Base-by-base conservation (phyloP, 345 rosid genomes). In the Salix purpurea region DNA sequence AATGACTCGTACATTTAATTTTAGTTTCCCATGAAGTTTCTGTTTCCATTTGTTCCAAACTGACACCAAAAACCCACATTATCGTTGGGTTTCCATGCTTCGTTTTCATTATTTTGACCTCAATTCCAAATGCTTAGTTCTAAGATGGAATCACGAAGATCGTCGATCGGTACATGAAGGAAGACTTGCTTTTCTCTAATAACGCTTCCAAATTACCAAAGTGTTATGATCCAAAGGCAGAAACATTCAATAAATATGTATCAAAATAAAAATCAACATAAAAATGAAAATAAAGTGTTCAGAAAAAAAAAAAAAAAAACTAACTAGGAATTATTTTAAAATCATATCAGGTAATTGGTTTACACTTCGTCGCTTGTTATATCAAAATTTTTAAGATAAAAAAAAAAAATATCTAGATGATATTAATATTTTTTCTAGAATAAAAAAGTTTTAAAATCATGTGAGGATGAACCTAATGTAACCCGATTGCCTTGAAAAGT, bases 81-180 rank as follows among this genome's bases (percentile, higher is more conserved):
- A n/a, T 84, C 84, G 76, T 39, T 62, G 54, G 81, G 80, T 67
- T 79, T 77, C 84, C 75, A 69, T 36, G 69, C 76, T 65, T 76
- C 76, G 19, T 50, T 74, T 36, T 77, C 80, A 74, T 77, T 67
- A 42, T 65, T 79, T 65, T 50, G 73, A 71, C 65, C 78, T 40
- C 37, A 13, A 65, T 12, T 23, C 5, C 67, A 37, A 23, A 60
- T 39, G 58, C 13, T 26, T 5, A 21, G 4, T n/a, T 36, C 34
- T 71, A 93, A 91, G 30, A 89, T 88, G 69, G 83, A 85, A 80
- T 91, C 97, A 70, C 93, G 99, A 85, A 90, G 86, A 73, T 91
- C 86, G 46, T 65, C 72, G 37, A 88, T 78, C 72, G 37, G 88
- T 78, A 30, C 97, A 83, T 44, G 87, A 81, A 30, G 91, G 87